Evolutionary conservation across 2,329 filamentous ascomycete species (phyloP).

Genomic region (Fusarium sp.): DNA sequence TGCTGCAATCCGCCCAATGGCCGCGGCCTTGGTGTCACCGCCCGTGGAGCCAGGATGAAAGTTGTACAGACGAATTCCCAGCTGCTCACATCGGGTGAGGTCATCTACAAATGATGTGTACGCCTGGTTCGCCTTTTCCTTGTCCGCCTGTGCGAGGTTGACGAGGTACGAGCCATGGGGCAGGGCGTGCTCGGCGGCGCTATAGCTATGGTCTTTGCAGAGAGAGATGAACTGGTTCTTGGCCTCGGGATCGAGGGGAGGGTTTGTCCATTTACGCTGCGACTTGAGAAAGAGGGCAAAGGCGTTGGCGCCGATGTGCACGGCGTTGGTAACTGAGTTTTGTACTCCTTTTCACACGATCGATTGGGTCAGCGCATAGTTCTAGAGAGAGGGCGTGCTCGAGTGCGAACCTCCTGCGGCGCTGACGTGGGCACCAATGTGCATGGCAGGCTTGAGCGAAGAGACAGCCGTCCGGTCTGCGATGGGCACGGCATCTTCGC

Average conservation of each 20-base stretch:
- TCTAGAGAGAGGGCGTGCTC: background rate
- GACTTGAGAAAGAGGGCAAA: constrained; percentile 97
- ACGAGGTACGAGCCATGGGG: constrained; percentile 98
- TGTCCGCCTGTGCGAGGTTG: constrained; percentile 90
- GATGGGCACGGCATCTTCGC: constrained; percentile 71
- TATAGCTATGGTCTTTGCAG: constrained; percentile 80
- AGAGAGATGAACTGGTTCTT: constrained; percentile 78
- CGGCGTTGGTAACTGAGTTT: constrained; percentile 84
- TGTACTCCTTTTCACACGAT: constrained; percentile 77
- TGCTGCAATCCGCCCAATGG: constrained; percentile 83
- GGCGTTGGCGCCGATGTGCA: constrained; percentile 89
- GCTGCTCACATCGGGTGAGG: constrained; percentile 84
- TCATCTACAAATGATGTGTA: constrained; percentile 92
- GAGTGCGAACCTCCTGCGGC: constrained; percentile 80
- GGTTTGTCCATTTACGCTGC: constrained; percentile 94
- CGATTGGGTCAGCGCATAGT: constrained; percentile 13
- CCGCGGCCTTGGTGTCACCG: constrained; percentile 75
- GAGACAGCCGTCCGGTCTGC: constrained; percentile 75
- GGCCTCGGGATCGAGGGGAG: constrained; percentile 79
- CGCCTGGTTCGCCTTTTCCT: constrained; percentile 85
- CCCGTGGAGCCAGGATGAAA: constrained; percentile 94
- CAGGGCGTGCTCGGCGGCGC: constrained; percentile 80
- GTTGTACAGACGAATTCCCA: constrained; percentile 95
- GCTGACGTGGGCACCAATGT: constrained; percentile 94
- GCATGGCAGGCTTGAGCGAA: constrained; percentile 79